A percentile compares a stretch with the other conserved stretches of the same genome.
phyloP scores from a whole-genome alignment of 805 yeast genomes.

The Millerozyma miso region DNA sequence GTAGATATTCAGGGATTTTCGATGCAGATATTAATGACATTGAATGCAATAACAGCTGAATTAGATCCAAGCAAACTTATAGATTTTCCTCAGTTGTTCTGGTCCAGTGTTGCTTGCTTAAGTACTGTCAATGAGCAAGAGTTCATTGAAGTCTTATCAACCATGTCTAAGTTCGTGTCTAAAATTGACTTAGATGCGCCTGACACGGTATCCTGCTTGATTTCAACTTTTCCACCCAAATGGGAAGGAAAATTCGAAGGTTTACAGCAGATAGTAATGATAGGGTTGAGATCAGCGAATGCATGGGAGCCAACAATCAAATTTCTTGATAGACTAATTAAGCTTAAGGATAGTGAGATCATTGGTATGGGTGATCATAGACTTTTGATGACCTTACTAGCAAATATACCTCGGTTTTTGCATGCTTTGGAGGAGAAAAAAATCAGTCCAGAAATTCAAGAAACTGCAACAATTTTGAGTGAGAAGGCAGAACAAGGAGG shows the following conservation, averaged over 20 bases:
- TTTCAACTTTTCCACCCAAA: constrained; percentile 84
- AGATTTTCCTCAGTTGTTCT: constrained; percentile 88
- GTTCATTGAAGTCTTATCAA: constrained; percentile 80
- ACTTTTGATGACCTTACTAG: constrained; percentile 63
- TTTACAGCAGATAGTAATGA: constrained; percentile 69
- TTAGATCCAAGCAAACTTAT: constrained; percentile 72
- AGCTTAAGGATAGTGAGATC: constrained; percentile 65
- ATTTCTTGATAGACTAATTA: constrained; percentile 67
- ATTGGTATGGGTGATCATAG: constrained; percentile 71
- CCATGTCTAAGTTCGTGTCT: constrained; percentile 75
- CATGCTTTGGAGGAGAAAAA: constrained; percentile 64
- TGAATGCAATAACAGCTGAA: constrained; percentile 88
- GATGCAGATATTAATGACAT: constrained; percentile 94
- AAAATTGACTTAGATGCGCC: constrained; percentile 84
- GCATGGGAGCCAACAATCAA: constrained; percentile 75
- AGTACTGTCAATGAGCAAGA: constrained; percentile 91
- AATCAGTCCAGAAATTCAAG: constrained; percentile 44
- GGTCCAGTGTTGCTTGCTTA: constrained; percentile 92
- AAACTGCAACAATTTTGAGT: constrained; percentile 44
- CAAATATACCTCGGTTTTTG: constrained; percentile 80
- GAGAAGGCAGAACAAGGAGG: constrained; percentile 56
- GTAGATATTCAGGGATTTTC: constrained; percentile 93
- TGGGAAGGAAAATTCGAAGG: constrained; percentile 97
- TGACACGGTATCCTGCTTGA: constrained; percentile 77
- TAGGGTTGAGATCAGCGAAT: constrained; percentile 78